Evolutionary conservation across 192 early-diverging fungal genomes (phyloP), one percentile per base, ranked within the genome.

Genomic region (Entophlyctis luteolus): DNA sequence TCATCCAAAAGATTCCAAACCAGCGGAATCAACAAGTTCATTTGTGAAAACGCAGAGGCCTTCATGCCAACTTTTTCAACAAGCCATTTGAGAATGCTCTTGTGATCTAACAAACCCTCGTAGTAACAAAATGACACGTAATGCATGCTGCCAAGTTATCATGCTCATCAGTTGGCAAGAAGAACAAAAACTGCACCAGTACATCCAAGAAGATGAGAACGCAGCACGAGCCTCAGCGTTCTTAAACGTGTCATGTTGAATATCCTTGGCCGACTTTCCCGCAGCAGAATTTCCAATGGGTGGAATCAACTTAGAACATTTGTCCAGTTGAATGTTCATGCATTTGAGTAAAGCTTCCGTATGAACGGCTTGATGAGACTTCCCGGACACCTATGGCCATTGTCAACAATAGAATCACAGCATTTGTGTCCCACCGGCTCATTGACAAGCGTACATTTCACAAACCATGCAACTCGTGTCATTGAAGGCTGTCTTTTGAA

Each of bases 21-120:
- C 5, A 63, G 42, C 42, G 60, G 60, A 28, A 63, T 29, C 60
- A 63, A 20, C n/a, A 63, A 49, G 20, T 49, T 49, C 47, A 63
- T 47, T 33, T 63, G 8, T 37, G 32, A 23, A 63, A 63, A 63
- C n/a, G 20, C 50, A 27, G 42, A 31, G 3, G n/a, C 27, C 10
- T 63, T 63, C 5, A 49, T 3, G 10, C 4, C 36, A 18, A 63
- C 10, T 10, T 46, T n/a, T 10, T 63, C 60, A 6, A 63, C 14
- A 16, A 48, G 3, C n/a, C 16, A 63, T 6, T 10, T 27, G 8
- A 63, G 31, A 10, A 49, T 63, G 8, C n/a, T n/a, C 32, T 49
- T 47, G 8, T 49, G 46, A 32, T 63, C 60, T 10, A 63, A 14
- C n/a, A 63, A 32, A 2, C 60, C 60, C 36, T 63, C 60, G 5